Percentiles rank a stretch among this genome's conserved stretches.
Evolutionary conservation across 2,329 filamentous ascomycete genomes (phyloP).

Genomic region (Stagonosporopsis cucurbitacearum): DNA sequence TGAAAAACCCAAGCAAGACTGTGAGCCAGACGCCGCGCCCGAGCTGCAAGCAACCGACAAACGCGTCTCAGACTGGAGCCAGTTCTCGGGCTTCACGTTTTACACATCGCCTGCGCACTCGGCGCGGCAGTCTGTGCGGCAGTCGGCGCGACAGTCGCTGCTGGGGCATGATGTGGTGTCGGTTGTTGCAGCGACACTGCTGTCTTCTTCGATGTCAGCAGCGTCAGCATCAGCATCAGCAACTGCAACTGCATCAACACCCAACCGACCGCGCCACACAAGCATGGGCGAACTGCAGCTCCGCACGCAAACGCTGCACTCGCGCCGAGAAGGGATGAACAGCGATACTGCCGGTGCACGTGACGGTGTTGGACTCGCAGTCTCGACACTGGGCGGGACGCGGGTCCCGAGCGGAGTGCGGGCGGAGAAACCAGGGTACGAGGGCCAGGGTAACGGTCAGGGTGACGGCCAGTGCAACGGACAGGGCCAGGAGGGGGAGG

Average conservation of each 20-base stretch:
- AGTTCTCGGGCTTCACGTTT: constrained; percentile 30
- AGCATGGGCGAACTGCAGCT: constrained; percentile 1
- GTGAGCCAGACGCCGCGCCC: no score
- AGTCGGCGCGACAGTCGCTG: neutral
- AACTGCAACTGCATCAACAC: no score
- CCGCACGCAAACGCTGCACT: neutral
- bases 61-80: constrained; percentile 28
- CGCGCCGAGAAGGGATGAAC: neutral
- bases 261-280: no score
- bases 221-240: no score
- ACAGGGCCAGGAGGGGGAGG: no score
- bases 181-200: no score
- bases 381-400: neutral
- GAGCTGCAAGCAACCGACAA: no score
- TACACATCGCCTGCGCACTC: constrained; percentile 5
- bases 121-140: neutral
- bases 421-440: neutral
- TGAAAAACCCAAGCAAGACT: no score
- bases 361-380: neutral
- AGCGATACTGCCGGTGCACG: neutral
- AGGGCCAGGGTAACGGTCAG: no score
- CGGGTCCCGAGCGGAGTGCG: no score
- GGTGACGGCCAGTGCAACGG: no score
- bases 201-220: no score
- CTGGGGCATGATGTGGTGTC: neutral